A percentile compares a stretch with the other conserved stretches of the same genome.
Evolutionary conservation across 805 yeast species (phyloP).

Genomic region (Wickerhamomyces kurtzmanii): DNA sequence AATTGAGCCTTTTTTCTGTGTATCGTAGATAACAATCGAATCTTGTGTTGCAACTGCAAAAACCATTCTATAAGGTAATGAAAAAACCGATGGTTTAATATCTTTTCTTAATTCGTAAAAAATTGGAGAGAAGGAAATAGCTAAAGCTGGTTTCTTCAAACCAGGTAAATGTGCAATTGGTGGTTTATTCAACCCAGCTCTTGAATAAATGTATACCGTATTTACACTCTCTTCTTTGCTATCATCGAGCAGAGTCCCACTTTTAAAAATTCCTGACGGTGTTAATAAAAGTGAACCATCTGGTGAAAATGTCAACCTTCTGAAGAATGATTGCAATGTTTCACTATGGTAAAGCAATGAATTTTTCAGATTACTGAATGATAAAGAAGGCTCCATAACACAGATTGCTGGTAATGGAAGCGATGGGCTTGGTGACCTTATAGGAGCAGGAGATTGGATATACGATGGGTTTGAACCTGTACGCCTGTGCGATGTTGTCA

Average conservation of each 20-base stretch:
- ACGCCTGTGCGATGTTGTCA: constrained; percentile 5
- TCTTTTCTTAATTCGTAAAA: constrained; percentile 31
- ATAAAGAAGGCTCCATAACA: too few relatives aligned
- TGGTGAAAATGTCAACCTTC: constrained; percentile 80
- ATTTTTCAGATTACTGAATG: constrained; percentile 19
- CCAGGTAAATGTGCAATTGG: constrained; percentile 81
- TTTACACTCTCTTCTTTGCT: constrained; percentile 36
- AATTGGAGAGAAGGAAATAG: constrained; percentile 66
- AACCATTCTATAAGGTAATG: constrained; percentile 68
- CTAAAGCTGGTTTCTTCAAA: constrained; percentile 75
- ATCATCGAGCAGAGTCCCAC: constrained; percentile 10
- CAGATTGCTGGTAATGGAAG: constrained; percentile 38
- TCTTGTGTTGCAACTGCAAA: constrained; percentile 94
- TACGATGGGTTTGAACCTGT: constrained; percentile 21
- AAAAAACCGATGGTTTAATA: constrained; percentile 25
- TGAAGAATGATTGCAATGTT: constrained; percentile 80
- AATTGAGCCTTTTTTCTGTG: constrained; percentile 58
- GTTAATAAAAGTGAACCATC: constrained; percentile 78
- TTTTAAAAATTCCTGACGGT: constrained; percentile 61
- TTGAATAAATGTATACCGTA: constrained; percentile 71
- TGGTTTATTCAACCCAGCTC: constrained; percentile 53
- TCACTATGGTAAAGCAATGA: constrained; percentile 69
- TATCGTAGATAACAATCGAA: constrained; percentile 72
- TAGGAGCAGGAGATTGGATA: constrained; percentile 24
- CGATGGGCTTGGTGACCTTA: constrained; percentile 12